Evolutionary conservation across 257 asterid species (phyloP), one percentile per base, ranked within the genome.

Genomic region (Lithospermum erythrorhizon): DNA sequence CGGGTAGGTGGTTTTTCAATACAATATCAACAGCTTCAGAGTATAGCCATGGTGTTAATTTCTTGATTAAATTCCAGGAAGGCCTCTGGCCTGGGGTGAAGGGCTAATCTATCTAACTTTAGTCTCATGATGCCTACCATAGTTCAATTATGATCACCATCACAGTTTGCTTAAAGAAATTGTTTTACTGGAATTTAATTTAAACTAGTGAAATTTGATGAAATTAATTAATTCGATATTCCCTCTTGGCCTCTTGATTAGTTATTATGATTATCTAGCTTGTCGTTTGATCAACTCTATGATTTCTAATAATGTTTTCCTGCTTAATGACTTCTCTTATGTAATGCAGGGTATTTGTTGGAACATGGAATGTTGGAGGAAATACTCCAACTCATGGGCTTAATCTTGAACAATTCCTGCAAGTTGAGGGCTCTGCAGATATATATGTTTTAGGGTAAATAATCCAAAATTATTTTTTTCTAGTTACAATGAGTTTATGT

Each of bases 351-450:
- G 73, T 88, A 57, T 91, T 91, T 37, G 96, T 80, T 22, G 94
- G 78, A 37, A 91, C 98, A 18, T 91, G 98, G 98, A 91, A 91
- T 73, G 94, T 91, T 27, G 98, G 94, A 61, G 98, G 98, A 55
- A 88, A 82, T 58, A 55, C 86, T 55, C 98, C 96, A 17, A 79
- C 72, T 57, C 84, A 69, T 16, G 88, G 81, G 58, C 87, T 91
- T 66, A 81, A 86, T 59, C 91, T 91, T 27, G 95, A 85, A 58
- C 85, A 91, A 74, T 88, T 91, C 79, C 82, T 91, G 87, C 96
- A 84, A 61, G 83, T 82, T 60, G 96, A 88, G 71, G 94, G 94
- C 67, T 79, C 84, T 70, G 80, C 96, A 27, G 98, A 91, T 64
- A 65, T 91, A 49, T 91, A 91, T 63, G 87, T 91, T 18, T 73